Evolutionary conservation across 140 eudicot genomes (phyloP).

Genomic region (Cichorium intybus): DNA sequence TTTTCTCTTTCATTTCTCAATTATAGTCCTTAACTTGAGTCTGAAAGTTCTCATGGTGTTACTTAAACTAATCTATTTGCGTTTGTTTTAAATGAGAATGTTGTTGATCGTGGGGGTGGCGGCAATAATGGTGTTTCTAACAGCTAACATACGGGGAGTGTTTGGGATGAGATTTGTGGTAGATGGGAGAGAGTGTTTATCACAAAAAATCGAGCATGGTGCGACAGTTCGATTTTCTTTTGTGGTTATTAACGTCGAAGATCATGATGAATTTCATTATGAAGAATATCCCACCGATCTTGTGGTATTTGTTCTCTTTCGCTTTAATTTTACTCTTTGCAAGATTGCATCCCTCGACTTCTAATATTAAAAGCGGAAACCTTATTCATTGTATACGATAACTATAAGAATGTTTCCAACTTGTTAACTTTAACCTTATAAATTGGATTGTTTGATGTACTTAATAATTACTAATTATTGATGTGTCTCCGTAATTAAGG

Average conservation of each 20-base stretch:
- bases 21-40: neutral
- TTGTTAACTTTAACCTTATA: neutral
- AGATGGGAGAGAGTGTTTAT: conserved; percentile 71
- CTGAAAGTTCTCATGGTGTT: neutral
- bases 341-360: neutral
- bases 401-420: too few species aligned
- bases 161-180: conserved; percentile 66
- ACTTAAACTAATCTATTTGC: neutral
- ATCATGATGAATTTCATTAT: conserved; percentile 40
- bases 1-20: neutral
- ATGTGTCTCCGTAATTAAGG: too few species aligned
- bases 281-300: conserved; percentile 63
- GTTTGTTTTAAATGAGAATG: conserved; percentile 24
- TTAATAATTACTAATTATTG: too few species aligned
- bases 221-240: conserved; percentile 68
- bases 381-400: neutral
- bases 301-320: conserved; percentile 40
- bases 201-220: conserved; percentile 63
- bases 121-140: conserved; percentile 22
- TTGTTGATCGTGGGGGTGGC: conserved; percentile 8
- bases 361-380: neutral
- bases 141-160: conserved; percentile 33
- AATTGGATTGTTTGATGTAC: neutral
- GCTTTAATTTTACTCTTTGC: neutral
- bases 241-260: conserved; percentile 73